Base-by-base conservation (phyloP, 2,329 filamentous ascomycete genomes). In the Pseudogymnoascus sp. region DNA sequence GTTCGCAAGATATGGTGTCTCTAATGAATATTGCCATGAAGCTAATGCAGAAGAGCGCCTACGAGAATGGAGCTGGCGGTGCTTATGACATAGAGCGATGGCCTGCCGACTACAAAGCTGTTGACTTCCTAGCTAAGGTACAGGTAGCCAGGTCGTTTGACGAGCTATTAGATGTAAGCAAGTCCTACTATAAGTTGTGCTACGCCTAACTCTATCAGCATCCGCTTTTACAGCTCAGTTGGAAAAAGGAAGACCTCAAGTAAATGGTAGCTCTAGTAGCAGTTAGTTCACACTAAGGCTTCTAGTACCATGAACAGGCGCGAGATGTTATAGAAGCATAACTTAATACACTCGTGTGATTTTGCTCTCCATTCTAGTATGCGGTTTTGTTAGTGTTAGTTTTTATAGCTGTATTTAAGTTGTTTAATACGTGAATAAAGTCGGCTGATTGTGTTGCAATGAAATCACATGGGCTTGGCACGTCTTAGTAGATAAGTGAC, bases 221-320 rank as follows among this genome's bases (percentile, higher is more conserved):
- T 59, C 53, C 53, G 29, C 29, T 59, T 19, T 31, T 59, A 67
- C 42, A 31, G 66, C 66, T 56, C 53, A 66, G 56, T 64, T 68
- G 60, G 66, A 65, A 61, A 29, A 65, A 46, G 61, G 46, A 65
- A 62, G 31, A 33, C 33, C 19, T 60, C 53, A 61, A 33, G 10
- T 50, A 10, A 21, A 21, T 33, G 21, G 15, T 63, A 59, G 23
- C 21, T 59, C 31, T 59, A n/a, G 53, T 21, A 9, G 21, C 23
- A 31, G 29, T 59, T 21, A 29, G 19, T 59, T 23, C 31, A 11
- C 53, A 31, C 35, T 7, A 6, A 42, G 38, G 38, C 38, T 42
- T 42, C 38, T 3, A 3, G 38, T 42, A 42, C 38, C 17, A 42
- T 42, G 9, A 42, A 42, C n/a, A 42, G 38, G 38, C 38, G 7